A percentile compares a stretch with the other conserved stretches of the same genome.
These are phyloP conservation scores for Mycena venus DNA, from an alignment of 768 basidiomycete genomes.

Conservation along the genomic window DNA sequence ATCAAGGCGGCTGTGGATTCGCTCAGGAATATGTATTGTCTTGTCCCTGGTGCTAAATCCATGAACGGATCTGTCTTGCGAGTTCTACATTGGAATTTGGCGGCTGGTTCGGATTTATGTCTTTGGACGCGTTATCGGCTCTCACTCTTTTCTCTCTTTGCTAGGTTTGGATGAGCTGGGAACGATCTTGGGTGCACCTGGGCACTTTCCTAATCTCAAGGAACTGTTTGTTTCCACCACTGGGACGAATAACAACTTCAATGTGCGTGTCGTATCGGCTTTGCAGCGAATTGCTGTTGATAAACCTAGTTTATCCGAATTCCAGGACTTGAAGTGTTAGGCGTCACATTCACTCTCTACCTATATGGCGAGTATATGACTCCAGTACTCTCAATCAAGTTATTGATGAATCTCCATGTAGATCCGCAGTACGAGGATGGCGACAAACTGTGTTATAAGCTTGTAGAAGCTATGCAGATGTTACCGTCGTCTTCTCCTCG, in stretches of 20 bases:
- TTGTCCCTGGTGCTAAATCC: background rate
- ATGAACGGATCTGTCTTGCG: slow-evolving; percentile 2
- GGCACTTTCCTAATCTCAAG: slow-evolving; percentile 15
- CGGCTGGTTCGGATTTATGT: background rate
- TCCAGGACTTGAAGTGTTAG: slow-evolving; percentile 1
- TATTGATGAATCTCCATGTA: background rate
- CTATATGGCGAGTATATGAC: background rate
- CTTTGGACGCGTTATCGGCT: no score
- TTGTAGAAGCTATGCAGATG: slow-evolving; percentile 4
- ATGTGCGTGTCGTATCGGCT: background rate
- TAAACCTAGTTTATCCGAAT: slow-evolving; percentile 9
- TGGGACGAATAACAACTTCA: slow-evolving; percentile 7
- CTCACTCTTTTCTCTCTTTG: no score
- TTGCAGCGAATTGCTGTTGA: background rate
- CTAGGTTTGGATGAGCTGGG: background rate
- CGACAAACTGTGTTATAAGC: background rate
- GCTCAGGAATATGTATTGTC: background rate
- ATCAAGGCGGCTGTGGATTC: background rate
- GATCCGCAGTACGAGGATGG: background rate
- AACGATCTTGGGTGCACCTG: background rate
- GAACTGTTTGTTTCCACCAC: background rate
- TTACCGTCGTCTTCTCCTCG: background rate
- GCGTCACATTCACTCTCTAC: background rate
- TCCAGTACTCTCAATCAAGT: background rate
- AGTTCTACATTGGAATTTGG: slow-evolving; percentile 7